Conservation (phyloP, 805 yeast genomes). For the Cyberlindnera nakhonratchasimensis region DNA sequence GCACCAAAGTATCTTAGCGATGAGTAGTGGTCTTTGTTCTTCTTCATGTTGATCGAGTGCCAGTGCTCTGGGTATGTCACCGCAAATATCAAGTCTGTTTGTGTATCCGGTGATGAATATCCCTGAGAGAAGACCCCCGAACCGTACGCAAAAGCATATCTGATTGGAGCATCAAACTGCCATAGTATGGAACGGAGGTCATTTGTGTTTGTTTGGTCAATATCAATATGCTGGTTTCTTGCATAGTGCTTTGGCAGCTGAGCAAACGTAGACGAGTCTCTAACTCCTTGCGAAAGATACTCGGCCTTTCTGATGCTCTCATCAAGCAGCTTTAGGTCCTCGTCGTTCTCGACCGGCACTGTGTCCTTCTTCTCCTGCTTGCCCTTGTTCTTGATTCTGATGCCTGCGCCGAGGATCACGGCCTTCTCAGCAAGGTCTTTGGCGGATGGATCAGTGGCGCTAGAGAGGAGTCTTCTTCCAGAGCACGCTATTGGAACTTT, state of each 20-base stretch:
- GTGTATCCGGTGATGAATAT: slow-evolving; percentile 48
- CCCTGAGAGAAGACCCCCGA: slow-evolving; percentile 88
- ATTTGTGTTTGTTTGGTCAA: slow-evolving; percentile 38
- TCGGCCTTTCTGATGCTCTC: slow-evolving; percentile 28
- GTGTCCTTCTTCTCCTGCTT: no score
- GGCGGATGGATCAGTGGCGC: slow-evolving; percentile 21
- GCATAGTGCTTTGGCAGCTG: slow-evolving; percentile 55
- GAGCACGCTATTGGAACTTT: neutral
- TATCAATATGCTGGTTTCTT: slow-evolving; percentile 50
- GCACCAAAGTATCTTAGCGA: slow-evolving; percentile 58
- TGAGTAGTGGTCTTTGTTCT: slow-evolving; percentile 77
- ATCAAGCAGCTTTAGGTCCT: slow-evolving; percentile 23
- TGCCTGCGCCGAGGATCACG: slow-evolving; percentile 16
- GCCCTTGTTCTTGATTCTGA: neutral
- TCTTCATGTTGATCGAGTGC: slow-evolving; percentile 69
- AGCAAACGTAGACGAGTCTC: slow-evolving; percentile 19
- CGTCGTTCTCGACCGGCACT: neutral
- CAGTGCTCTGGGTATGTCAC: slow-evolving; percentile 73
- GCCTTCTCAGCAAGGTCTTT: slow-evolving; percentile 26
- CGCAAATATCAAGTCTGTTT: slow-evolving; percentile 81
- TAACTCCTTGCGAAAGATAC: slow-evolving; percentile 18
- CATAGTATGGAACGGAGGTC: slow-evolving; percentile 48
- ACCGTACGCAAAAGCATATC: slow-evolving; percentile 89
- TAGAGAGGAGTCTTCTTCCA: slow-evolving; percentile 17
- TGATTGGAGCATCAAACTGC: slow-evolving; percentile 66